A percentile compares a stretch with the other conserved stretches of the same genome.
Evolutionary conservation across 2,329 filamentous ascomycete genomes (phyloP).

Genomic region (Xylaria sp.): DNA sequence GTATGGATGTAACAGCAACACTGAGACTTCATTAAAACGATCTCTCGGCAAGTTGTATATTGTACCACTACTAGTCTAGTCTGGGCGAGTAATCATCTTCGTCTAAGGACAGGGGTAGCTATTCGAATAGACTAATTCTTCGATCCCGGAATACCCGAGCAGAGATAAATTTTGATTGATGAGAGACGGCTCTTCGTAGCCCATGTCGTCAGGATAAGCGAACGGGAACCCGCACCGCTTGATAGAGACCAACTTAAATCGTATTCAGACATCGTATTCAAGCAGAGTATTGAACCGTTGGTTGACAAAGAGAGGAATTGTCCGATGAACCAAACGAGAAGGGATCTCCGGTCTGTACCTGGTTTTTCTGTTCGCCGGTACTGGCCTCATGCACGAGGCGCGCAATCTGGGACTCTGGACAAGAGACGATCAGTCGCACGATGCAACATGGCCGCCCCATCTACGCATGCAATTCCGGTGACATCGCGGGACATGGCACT

Average conservation of each 20-base stretch:
- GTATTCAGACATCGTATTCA: slow-evolving; percentile 5
- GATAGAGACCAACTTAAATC: slow-evolving; percentile 3
- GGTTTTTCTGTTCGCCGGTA: slow-evolving; percentile 25
- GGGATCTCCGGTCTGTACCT: slow-evolving; percentile 33
- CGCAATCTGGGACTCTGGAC: slow-evolving; percentile 38
- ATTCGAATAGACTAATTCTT: slow-evolving; percentile 12
- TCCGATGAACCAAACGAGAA: slow-evolving; percentile 47
- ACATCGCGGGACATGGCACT: slow-evolving; percentile 28
- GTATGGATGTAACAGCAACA: background rate
- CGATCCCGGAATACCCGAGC: slow-evolving; percentile 21
- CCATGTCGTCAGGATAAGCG: slow-evolving; percentile 18
- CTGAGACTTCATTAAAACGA: background rate
- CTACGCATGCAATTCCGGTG: slow-evolving; percentile 3
- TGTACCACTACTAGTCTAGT: background rate
- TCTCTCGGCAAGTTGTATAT: slow-evolving; percentile 2
- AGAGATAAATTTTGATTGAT: slow-evolving; percentile 59
- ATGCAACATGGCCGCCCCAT: slow-evolving; percentile 17
- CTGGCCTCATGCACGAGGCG: slow-evolving; percentile 23
- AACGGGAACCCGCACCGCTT: slow-evolving; percentile 24
- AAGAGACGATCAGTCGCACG: background rate
- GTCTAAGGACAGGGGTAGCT: background rate
- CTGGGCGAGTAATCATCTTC: background rate
- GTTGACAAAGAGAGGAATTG: slow-evolving; percentile 33
- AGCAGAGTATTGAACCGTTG: slow-evolving; percentile 4
- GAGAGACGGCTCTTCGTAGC: slow-evolving; percentile 49